Conservation (phyloP, 1,139 yeast genomes). For the Candida sp. region DNA sequence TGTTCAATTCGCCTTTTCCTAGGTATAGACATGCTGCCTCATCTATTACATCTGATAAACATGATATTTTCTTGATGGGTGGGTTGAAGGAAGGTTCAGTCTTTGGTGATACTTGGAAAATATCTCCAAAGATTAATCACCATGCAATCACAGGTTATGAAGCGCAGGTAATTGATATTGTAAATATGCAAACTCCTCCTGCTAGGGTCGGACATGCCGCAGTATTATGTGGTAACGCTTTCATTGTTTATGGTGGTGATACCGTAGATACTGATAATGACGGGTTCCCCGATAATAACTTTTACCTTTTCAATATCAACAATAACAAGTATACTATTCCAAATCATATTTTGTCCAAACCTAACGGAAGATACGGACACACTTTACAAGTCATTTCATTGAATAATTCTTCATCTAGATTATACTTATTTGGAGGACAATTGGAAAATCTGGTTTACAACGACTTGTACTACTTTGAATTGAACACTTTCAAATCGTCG, state of each 20-base stretch:
- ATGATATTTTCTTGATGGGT: slow-evolving; percentile 88
- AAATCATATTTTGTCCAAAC: slow-evolving; percentile 75
- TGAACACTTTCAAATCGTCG: slow-evolving; percentile 83
- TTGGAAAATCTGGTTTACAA: slow-evolving; percentile 83
- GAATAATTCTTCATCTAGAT: slow-evolving; percentile 63
- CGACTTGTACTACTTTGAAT: slow-evolving; percentile 83
- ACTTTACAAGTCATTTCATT: slow-evolving; percentile 61
- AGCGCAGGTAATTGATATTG: slow-evolving; percentile 62
- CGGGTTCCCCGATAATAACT: slow-evolving; percentile 81
- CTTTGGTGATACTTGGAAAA: slow-evolving; percentile 92
- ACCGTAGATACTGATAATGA: slow-evolving; percentile 81
- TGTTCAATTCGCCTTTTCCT: slow-evolving; percentile 85
- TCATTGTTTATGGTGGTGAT: slow-evolving; percentile 95
- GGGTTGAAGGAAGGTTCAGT: slow-evolving; percentile 92
- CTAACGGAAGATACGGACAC: slow-evolving; percentile 94
- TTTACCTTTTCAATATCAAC: slow-evolving; percentile 86
- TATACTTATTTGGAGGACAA: slow-evolving; percentile 95
- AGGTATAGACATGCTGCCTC: slow-evolving; percentile 92
- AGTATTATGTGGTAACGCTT: slow-evolving; percentile 91
- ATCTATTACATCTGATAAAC: slow-evolving; percentile 69
- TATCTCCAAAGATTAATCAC: slow-evolving; percentile 38
- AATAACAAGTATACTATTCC: slow-evolving; percentile 92
- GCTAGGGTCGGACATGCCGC: slow-evolving; percentile 98
- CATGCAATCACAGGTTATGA: slow-evolving; percentile 32
- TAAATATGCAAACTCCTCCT: slow-evolving; percentile 65